Evolutionary conservation across 768 basidiomycete genomes (phyloP).

Genomic region (Termitomyces sp.): DNA sequence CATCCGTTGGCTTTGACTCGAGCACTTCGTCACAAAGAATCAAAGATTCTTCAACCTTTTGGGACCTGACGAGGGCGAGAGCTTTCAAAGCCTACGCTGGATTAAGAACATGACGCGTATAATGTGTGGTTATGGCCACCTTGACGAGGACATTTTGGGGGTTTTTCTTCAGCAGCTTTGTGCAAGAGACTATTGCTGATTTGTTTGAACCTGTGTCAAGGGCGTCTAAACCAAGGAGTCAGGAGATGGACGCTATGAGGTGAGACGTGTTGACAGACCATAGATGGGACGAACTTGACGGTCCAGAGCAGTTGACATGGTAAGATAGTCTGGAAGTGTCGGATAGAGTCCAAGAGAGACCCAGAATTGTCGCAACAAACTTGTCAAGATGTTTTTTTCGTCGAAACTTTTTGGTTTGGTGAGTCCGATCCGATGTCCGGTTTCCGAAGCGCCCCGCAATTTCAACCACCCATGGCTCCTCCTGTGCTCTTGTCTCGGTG

Average conservation of each 20-base stretch:
- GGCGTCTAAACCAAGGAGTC: constrained; percentile 48
- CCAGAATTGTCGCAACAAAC: neutral
- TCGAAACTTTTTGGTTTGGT: constrained; percentile 7
- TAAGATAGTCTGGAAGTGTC: neutral
- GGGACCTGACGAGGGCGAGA: constrained; percentile 74
- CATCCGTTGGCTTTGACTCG: constrained; percentile 64
- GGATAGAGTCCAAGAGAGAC: neutral
- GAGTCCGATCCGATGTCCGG: constrained; percentile 7
- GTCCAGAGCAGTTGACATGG: constrained; percentile 61
- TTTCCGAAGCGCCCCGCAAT: constrained; percentile 9
- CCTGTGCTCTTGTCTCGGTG: constrained; percentile 51
- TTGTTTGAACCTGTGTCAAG: constrained; percentile 85
- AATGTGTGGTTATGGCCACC: constrained; percentile 28
- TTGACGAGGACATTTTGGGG: constrained; percentile 69
- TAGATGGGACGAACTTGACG: constrained; percentile 85
- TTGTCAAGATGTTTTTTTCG: neutral
- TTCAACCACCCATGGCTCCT: constrained; percentile 19
- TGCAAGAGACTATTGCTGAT: constrained; percentile 78
- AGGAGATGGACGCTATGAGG: neutral
- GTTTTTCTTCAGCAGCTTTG: constrained; percentile 84
- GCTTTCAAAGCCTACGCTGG: constrained; percentile 67
- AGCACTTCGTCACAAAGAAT: constrained; percentile 77
- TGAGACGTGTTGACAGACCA: constrained; percentile 37
- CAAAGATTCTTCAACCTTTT: constrained; percentile 83
- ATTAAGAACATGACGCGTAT: neutral